Evolutionary conservation across 768 basidiomycete genomes (phyloP).

Genomic region (Panaeolus cyanescens): DNA sequence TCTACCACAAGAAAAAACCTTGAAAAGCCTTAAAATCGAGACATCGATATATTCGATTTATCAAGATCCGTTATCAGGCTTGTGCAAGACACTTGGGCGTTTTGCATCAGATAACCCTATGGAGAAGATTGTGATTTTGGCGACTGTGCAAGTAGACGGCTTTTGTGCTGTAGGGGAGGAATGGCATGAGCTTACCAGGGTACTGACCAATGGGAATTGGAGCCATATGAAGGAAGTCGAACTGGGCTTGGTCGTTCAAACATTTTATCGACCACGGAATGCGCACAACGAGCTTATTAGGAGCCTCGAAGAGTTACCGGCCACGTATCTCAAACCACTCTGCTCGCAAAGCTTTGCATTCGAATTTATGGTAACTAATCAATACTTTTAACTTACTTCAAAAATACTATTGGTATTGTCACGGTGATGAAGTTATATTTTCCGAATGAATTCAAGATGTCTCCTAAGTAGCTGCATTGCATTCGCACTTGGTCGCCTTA

Average conservation of each 20-base stretch:
- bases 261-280: background rate
- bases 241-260: background rate
- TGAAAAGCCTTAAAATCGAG: background rate
- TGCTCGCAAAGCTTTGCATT: background rate
- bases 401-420: too few species aligned
- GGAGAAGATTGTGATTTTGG: background rate
- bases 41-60: background rate
- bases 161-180: background rate
- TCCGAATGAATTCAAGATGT: too few species aligned
- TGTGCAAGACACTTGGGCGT: background rate
- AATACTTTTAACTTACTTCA: too few species aligned
- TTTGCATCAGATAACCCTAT: background rate
- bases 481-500: too few species aligned
- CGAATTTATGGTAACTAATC: background rate
- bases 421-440: too few species aligned
- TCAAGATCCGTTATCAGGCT: background rate
- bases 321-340: background rate
- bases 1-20: background rate
- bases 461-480: too few species aligned
- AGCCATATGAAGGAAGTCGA: background rate
- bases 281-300: background rate
- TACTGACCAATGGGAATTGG: background rate
- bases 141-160: background rate
- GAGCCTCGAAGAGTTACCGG: background rate
- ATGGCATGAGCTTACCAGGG: background rate